phyloP scores from a whole-genome alignment of 257 asterid species.

The Solanum chaucha region DNA sequence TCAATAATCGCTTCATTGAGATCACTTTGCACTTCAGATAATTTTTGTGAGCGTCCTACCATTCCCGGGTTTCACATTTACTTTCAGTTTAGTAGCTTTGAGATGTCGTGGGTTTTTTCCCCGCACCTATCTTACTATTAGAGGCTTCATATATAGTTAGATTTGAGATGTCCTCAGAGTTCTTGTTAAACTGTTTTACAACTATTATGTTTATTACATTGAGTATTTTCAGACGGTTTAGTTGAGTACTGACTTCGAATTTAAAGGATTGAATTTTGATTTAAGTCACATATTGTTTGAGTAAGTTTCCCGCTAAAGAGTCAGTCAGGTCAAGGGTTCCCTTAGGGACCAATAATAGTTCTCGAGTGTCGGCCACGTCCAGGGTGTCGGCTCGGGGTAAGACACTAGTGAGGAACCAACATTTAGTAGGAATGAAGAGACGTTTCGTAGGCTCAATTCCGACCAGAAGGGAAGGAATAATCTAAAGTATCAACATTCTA shows the following conservation, averaged over 20 bases:
- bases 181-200: not conserved
- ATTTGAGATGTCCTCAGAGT: not conserved
- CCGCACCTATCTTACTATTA: not conserved
- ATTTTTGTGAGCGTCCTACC: not conserved
- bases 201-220: no score
- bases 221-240: no score
- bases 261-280: no score
- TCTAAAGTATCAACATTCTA: not conserved
- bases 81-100: not conserved
- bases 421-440: not conserved
- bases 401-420: not conserved
- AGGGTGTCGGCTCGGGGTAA: not conserved
- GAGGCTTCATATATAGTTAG: not conserved
- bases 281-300: not conserved
- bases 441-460: not conserved
- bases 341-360: not conserved
- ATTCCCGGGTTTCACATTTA: not conserved
- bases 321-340: not conserved
- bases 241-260: no score
- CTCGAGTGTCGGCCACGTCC: not conserved
- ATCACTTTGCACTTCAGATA: not conserved
- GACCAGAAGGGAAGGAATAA: not conserved
- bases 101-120: not conserved
- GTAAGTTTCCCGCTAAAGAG: not conserved
- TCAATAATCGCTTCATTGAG: not conserved